phyloP scores from a whole-genome alignment of 2,329 filamentous ascomycete genomes.

The Orbilia blumenaviensis region DNA sequence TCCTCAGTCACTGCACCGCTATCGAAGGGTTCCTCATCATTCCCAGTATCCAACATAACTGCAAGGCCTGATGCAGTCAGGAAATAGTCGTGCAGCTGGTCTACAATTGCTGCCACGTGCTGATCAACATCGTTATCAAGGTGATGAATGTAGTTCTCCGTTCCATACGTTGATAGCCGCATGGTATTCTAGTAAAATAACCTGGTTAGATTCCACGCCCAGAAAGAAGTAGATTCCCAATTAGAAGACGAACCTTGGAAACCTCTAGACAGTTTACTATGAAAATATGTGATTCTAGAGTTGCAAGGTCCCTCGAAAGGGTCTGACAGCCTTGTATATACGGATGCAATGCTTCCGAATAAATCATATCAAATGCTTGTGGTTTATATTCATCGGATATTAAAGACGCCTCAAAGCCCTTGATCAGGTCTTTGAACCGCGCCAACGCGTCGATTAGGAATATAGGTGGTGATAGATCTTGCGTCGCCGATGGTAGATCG shows the following conservation, averaged over 20 bases:
- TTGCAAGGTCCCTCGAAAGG: conserved; percentile 70
- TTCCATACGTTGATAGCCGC: conserved; percentile 54
- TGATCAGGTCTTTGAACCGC: conserved; percentile 79
- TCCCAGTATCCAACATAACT: conserved; percentile 70
- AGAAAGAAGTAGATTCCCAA: conserved; percentile 69
- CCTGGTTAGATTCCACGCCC: neutral
- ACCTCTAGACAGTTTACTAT: conserved; percentile 75
- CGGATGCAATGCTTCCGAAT: conserved; percentile 83
- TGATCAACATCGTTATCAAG: conserved; percentile 69
- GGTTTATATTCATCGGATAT: conserved; percentile 69
- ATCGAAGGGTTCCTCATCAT: conserved; percentile 61
- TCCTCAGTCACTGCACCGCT: conserved; percentile 68
- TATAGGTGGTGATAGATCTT: conserved; percentile 78
- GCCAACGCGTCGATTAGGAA: conserved; percentile 84
- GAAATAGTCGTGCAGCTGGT: conserved; percentile 77
- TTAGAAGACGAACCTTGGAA: conserved; percentile 67
- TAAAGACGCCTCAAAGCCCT: conserved; percentile 84
- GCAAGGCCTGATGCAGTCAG: conserved; percentile 77
- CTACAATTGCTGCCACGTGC: conserved; percentile 69
- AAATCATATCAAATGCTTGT: conserved; percentile 76
- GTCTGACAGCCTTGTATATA: conserved; percentile 80
- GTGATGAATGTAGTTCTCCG: conserved; percentile 65
- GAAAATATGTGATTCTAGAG: conserved; percentile 74
- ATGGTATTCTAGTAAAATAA: conserved; percentile 24
- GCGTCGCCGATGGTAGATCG: conserved; percentile 74